These are phyloP conservation scores for Podospora pseudopauciseta DNA, from an alignment of 495 filamentous ascomycete species.

Conservation along the genomic window DNA sequence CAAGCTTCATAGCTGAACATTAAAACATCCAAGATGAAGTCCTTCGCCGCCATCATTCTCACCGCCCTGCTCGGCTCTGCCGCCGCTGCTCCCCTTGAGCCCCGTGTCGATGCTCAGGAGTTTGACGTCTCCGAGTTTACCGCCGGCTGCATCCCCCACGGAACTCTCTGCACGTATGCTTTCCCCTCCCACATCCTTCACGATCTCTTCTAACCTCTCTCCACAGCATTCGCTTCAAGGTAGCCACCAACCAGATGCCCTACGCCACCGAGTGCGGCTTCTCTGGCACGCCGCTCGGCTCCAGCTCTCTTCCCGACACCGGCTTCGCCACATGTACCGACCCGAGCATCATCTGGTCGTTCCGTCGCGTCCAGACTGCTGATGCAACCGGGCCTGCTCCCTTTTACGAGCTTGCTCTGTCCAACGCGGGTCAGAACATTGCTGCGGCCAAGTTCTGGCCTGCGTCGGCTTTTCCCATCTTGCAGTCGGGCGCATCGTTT, in stretches of 20 bases:
- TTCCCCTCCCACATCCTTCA: not conserved
- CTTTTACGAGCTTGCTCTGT: conserved; percentile 24
- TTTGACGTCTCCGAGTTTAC: conserved; percentile 29
- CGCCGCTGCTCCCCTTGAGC: conserved; percentile 22
- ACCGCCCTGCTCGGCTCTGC: conserved; percentile 16
- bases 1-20: not conserved
- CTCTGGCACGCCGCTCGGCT: conserved; percentile 13
- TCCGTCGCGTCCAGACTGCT: conserved; percentile 16
- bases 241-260: conserved; percentile 26
- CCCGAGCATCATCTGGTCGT: conserved; percentile 21
- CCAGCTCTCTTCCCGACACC: conserved; percentile 20
- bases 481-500: conserved; percentile 16
- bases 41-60: conserved; percentile 9
- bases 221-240: conserved; percentile 21
- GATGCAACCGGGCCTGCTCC: conserved; percentile 2
- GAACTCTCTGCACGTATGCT: conserved; percentile 30
- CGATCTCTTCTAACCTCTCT: not conserved
- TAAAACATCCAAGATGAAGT: conserved; percentile 20
- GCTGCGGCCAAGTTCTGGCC: conserved; percentile 21
- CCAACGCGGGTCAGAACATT: conserved; percentile 20
- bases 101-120: conserved; percentile 22
- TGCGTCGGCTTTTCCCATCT: conserved; percentile 15
- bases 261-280: conserved; percentile 22
- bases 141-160: conserved; percentile 31
- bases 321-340: conserved; percentile 21